phyloP scores from a whole-genome alignment of 208 protist species.

The Entamoeba dispar region DNA sequence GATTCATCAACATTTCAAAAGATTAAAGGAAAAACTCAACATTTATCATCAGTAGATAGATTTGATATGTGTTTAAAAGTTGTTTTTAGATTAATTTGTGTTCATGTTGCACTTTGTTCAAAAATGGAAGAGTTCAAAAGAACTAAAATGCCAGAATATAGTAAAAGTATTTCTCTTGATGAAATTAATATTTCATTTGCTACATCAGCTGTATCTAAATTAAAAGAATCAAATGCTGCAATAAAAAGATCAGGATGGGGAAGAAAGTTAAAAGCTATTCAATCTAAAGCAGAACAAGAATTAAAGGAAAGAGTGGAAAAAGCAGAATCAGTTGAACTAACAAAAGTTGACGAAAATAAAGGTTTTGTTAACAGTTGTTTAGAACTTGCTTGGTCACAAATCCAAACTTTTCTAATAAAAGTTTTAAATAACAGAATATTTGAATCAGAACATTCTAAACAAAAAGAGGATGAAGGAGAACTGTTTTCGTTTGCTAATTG shows the following conservation, averaged over 20 bases:
- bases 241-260: not conserved
- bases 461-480: not conserved
- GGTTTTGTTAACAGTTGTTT: not conserved
- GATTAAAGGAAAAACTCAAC: not conserved
- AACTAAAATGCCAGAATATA: not conserved
- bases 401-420: not conserved
- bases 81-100: not conserved
- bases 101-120: not conserved
- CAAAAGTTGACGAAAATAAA: not conserved
- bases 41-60: not conserved
- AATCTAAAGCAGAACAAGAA: not conserved
- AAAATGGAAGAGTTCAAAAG: not conserved
- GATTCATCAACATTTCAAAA: not conserved
- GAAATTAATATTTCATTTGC: not conserved
- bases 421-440: not conserved
- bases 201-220: not conserved
- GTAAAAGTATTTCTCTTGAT: not conserved
- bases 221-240: not conserved
- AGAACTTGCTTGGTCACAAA: not conserved
- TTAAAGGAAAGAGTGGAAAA: not conserved
- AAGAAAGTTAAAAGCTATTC: not conserved
- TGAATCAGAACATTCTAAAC: not conserved
- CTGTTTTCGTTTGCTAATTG: not conserved
- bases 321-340: not conserved
- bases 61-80: not conserved